Evolutionary conservation across 164 flowering plant species (phyloP).

Genomic region (Buxus sempervirens): DNA sequence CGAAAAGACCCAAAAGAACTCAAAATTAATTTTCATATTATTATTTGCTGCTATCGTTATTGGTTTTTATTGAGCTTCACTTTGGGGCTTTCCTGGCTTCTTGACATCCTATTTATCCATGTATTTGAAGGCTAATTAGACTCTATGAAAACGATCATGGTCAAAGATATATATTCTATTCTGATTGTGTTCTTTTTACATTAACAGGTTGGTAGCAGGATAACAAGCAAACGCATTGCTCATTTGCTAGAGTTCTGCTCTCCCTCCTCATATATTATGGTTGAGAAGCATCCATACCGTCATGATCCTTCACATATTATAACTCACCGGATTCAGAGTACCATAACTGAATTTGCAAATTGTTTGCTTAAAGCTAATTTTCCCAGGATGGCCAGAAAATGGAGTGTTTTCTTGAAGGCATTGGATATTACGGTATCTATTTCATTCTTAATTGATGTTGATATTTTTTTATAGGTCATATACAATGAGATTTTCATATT

Average conservation of each 20-base stretch:
- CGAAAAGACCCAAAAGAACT: too few relatives aligned
- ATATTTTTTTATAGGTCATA: neutral
- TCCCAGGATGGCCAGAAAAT: constrained; percentile 39
- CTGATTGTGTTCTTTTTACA: constrained; percentile 11
- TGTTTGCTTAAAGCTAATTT: constrained; percentile 35
- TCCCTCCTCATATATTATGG: constrained; percentile 71
- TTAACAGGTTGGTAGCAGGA: constrained; percentile 82
- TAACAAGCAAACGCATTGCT: constrained; percentile 84
- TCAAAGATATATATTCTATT: neutral
- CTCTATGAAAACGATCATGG: too few relatives aligned
- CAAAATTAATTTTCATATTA: too few relatives aligned
- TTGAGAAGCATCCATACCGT: constrained; percentile 82
- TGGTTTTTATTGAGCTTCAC: too few relatives aligned
- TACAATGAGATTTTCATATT: too few relatives aligned
- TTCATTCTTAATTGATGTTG: neutral
- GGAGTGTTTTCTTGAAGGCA: constrained; percentile 42
- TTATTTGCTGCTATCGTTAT: too few relatives aligned
- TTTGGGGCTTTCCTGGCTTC: too few relatives aligned
- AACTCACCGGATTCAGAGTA: constrained; percentile 78
- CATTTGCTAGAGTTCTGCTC: constrained; percentile 62
- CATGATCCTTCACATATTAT: constrained; percentile 89
- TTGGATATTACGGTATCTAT: constrained; percentile 55
- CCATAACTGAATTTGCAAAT: constrained; percentile 51
- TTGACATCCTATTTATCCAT: too few relatives aligned
- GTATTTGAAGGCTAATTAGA: too few relatives aligned